phyloP scores from a whole-genome alignment of 2,329 filamentous ascomycete genomes.

The Cytospora chrysosperma region DNA sequence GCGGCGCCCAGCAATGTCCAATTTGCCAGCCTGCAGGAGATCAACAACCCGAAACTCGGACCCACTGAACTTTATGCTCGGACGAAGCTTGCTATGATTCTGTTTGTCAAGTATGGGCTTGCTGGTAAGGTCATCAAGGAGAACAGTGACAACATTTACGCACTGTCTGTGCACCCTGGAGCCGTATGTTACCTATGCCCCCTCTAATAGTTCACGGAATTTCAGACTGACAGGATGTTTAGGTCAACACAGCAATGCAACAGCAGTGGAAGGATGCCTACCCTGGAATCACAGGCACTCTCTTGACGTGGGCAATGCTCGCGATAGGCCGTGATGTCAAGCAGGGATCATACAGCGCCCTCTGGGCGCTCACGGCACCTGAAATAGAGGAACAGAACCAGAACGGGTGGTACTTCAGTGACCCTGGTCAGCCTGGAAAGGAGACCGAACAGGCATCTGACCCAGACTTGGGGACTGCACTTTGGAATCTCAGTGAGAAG shows the following conservation, averaged over 20 bases:
- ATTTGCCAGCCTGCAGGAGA: constrained; percentile 39
- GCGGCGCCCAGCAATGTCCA: constrained; percentile 37
- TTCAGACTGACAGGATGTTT: too few species aligned
- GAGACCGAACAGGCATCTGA: constrained; percentile 41
- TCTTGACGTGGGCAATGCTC: constrained; percentile 37
- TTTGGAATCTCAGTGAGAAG: constrained; percentile 41
- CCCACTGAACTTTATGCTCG: constrained; percentile 40
- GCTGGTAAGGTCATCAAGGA: constrained; percentile 41
- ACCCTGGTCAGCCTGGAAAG: constrained; percentile 39
- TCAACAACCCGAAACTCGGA: constrained; percentile 39
- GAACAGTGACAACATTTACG: constrained; percentile 41
- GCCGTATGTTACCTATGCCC: constrained; percentile 30
- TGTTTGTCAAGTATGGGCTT: constrained; percentile 43
- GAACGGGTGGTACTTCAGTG: constrained; percentile 44
- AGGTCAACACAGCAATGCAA: constrained; percentile 45
- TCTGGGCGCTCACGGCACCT: constrained; percentile 42
- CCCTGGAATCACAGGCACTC: constrained; percentile 40
- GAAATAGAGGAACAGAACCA: constrained; percentile 42
- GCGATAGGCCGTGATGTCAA: constrained; percentile 37
- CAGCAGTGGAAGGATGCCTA: constrained; percentile 47
- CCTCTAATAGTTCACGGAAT: too few species aligned
- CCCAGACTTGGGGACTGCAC: constrained; percentile 35
- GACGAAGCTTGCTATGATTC: constrained; percentile 43
- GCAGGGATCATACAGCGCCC: constrained; percentile 44
- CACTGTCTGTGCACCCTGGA: constrained; percentile 42